Conservation (phyloP, 2,329 filamentous ascomycete species). For the Aspergillus viridinutans region DNA sequence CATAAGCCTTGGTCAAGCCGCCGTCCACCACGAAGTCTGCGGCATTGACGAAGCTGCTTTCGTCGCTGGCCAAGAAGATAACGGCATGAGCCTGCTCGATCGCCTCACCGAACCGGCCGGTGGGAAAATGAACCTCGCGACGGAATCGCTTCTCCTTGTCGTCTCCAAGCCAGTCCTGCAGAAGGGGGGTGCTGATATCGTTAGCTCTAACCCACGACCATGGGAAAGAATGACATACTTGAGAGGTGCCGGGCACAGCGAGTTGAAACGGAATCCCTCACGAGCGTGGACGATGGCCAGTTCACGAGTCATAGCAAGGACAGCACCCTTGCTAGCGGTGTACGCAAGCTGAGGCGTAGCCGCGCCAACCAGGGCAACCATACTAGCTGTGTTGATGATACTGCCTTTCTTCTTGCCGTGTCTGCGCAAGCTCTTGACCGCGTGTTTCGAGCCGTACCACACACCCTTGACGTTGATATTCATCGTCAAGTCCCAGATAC, state of each 20-base stretch:
- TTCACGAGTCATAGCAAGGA: slow-evolving; percentile 84
- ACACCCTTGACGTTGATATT: slow-evolving; percentile 96
- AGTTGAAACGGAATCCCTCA: slow-evolving; percentile 87
- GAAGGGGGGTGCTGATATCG: slow-evolving; percentile 66
- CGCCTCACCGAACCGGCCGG: slow-evolving; percentile 83
- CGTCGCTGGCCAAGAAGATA: slow-evolving; percentile 79
- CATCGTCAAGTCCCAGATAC: slow-evolving; percentile 90
- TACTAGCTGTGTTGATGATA: slow-evolving; percentile 88
- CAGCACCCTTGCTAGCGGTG: slow-evolving; percentile 89
- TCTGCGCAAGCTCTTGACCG: slow-evolving; percentile 73
- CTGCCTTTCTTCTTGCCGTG: slow-evolving; percentile 74
- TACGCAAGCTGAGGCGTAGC: slow-evolving; percentile 89
- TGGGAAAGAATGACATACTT: slow-evolving; percentile 51
- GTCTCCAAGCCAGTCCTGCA: slow-evolving; percentile 91
- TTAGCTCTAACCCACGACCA: not conserved
- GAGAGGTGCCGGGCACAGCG: slow-evolving; percentile 81
- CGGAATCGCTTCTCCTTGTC: slow-evolving; percentile 75
- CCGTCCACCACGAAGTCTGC: slow-evolving; percentile 94
- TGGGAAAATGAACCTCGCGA: slow-evolving; percentile 85
- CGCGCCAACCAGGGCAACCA: slow-evolving; percentile 81
- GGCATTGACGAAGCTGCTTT: slow-evolving; percentile 85
- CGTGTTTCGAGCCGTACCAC: slow-evolving; percentile 92
- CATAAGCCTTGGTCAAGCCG: slow-evolving; percentile 90
- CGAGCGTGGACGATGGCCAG: slow-evolving; percentile 87
- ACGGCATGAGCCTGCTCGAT: slow-evolving; percentile 89